phyloP scores from a whole-genome alignment of 352 stramenopile genomes.

The Pythium grandisporangium region DNA sequence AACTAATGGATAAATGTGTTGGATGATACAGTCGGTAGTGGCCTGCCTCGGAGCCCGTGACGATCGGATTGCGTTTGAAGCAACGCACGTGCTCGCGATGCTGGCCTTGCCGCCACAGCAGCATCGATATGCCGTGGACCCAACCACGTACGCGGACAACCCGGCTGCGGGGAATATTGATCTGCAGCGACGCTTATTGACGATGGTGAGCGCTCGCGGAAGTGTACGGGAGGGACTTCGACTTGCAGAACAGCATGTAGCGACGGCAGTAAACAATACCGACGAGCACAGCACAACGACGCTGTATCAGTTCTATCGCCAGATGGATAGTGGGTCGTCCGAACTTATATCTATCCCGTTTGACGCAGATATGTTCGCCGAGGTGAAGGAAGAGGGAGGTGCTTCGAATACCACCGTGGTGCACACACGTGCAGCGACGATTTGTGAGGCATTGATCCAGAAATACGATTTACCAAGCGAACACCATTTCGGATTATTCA shows the following conservation, averaged over 20 bases:
- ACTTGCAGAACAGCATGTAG: conserved; percentile 15
- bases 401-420: not conserved
- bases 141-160: conserved; percentile 32
- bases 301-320: conserved; percentile 65
- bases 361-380: not conserved
- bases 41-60: conserved; percentile 53
- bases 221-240: conserved; percentile 58
- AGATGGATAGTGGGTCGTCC: not conserved
- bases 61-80: conserved; percentile 57
- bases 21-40: conserved; percentile 13
- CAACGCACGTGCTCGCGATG: conserved; percentile 66
- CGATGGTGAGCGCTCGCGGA: conserved; percentile 34
- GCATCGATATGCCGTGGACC: conserved; percentile 56
- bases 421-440: conserved; percentile 1
- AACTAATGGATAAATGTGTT: too few species aligned
- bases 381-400: not conserved
- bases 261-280: not conserved
- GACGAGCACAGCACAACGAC: conserved; percentile 6
- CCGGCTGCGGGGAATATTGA: conserved; percentile 24
- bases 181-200: conserved; percentile 44
- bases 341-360: conserved; percentile 9
- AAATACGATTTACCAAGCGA: conserved; percentile 39
- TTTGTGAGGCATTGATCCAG: conserved; percentile 48
- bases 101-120: conserved; percentile 53
- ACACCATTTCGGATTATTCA: conserved; percentile 68